phyloP scores from a whole-genome alignment of 2,329 filamentous ascomycete species.

The Capronia americana region DNA sequence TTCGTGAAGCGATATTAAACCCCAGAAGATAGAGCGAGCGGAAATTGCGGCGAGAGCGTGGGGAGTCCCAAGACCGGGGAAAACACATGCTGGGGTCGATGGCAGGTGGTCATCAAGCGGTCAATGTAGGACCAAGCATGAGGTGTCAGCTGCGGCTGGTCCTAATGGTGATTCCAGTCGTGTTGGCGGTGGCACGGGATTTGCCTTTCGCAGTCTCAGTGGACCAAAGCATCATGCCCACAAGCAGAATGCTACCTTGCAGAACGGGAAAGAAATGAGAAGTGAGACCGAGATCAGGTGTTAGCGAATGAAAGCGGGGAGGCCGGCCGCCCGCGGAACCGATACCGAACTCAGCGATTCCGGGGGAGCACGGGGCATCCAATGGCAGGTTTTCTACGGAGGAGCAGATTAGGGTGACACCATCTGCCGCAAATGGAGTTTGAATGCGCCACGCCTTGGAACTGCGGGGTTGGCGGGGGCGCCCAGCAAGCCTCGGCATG shows the following conservation, averaged over 20 bases:
- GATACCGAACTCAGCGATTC: not conserved
- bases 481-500: not conserved
- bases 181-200: not conserved
- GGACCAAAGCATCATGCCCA: slow-evolving; percentile 3
- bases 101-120: not conserved
- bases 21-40: not conserved
- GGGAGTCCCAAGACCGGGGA: not conserved
- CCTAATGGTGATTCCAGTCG: not conserved
- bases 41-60: not conserved
- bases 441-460: not conserved
- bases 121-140: not conserved
- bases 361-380: not conserved
- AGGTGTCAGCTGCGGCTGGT: slow-evolving; percentile 6
- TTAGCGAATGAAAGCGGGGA: not conserved
- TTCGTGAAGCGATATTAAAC: not conserved
- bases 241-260: slow-evolving; percentile 11
- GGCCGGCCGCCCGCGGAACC: slow-evolving; percentile 4
- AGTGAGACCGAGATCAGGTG: not conserved
- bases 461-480: not conserved
- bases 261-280: not conserved
- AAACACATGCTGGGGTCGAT: not conserved
- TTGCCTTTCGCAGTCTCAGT: not conserved
- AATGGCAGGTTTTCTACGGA: not conserved
- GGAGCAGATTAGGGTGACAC: not conserved
- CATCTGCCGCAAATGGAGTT: not conserved